These are phyloP conservation scores for Cryptosporidium parvum DNA, from an alignment of 169 alveolate genomes.

Conservation along the genomic window DNA sequence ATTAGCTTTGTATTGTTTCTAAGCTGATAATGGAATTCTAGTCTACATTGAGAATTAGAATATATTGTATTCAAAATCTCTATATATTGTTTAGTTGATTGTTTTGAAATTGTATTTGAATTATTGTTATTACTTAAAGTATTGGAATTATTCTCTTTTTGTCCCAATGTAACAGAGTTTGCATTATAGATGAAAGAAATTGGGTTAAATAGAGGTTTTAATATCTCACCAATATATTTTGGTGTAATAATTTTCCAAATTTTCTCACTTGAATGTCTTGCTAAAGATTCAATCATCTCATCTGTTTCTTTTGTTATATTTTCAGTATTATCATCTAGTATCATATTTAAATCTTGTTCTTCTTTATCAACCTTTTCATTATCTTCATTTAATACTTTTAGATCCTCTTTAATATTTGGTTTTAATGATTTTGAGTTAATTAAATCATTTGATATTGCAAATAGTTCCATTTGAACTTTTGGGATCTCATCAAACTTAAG, in stretches of 20 bases:
- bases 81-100: constrained; percentile 50
- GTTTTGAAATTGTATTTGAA: constrained; percentile 9
- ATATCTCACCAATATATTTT: constrained; percentile 3
- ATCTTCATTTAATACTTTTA: not conserved
- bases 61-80: constrained; percentile 12
- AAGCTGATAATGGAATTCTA: constrained; percentile 21
- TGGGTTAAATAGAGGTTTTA: constrained; percentile 55
- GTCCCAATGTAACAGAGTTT: constrained; percentile 21
- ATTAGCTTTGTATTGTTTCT: not conserved
- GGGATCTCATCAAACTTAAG: constrained; percentile 43
- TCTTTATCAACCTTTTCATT: not conserved
- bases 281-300: not conserved
- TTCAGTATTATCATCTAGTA: not conserved
- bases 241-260: constrained; percentile 14
- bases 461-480: constrained; percentile 36
- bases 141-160: constrained; percentile 8
- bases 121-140: not conserved
- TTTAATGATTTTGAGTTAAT: not conserved
- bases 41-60: constrained; percentile 14
- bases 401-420: not conserved
- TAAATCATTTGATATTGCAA: constrained; percentile 1
- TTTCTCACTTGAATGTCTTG: not conserved
- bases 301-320: not conserved
- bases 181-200: constrained; percentile 47
- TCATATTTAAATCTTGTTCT: not conserved